Base-by-base conservation (phyloP, 108 stramenopile genomes). In the Fragilariopsis cylindrus region DNA sequence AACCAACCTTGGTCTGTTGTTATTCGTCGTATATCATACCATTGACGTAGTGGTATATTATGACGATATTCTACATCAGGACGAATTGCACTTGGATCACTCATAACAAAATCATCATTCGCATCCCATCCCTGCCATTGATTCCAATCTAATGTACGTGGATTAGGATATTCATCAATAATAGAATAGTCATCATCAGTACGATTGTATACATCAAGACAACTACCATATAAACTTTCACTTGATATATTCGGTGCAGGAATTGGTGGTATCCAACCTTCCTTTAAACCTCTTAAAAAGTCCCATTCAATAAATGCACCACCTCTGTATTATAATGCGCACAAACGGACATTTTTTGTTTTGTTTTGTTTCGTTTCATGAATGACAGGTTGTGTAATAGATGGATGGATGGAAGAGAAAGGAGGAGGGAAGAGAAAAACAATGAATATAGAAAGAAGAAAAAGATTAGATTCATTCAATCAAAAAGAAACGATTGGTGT, bases 271-370 rank as follows among this genome's bases (percentile, higher is more conserved):
- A 92, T 81, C 91, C 91, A 92, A 16, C 88, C 88, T 75, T 92
- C 91, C 19, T 68, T 50, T 46, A 92, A 58, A 3, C 88, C 91
- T 12, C 88, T 75, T 57, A 89, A 67, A 63, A 79, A 92, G 67
- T 92, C 88, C 88, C 88, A 92, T 85, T 92, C 91, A n/a, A 81
- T 81, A 81, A 85, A 91, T 44, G 82, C 90, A 7, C 79, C 70
- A 43, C 79, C 79, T 60, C 79, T 80, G 57, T 11, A 18, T 67
- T 16, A 48, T 16, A 53, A 7, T 30, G 30, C 1, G 30, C 2
- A 30, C 30, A 30, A 30, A 30, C 30, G 2, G 0, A 43, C 16
- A 0, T 44, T 3, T 11, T n/a, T 45, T n/a, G 0, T 46, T 53
- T 15, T 15, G n/a, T 54, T 30, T 30, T 30, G 2, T 30, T 30